These are phyloP conservation scores for Cladosporium colombiae DNA, from an alignment of 2,329 filamentous ascomycete genomes.

Conservation along the genomic window DNA sequence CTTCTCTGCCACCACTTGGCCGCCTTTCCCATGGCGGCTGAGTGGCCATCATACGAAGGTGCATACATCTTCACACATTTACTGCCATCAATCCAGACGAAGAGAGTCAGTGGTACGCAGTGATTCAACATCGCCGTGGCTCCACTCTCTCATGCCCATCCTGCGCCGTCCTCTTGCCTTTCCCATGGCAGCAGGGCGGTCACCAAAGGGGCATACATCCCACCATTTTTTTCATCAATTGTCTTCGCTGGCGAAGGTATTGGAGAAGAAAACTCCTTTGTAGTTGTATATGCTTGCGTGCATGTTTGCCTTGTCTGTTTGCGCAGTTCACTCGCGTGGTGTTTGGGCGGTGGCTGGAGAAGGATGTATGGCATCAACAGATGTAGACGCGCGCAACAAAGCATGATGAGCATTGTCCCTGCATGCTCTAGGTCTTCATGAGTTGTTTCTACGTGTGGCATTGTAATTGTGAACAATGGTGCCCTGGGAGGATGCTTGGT, in stretches of 20 bases:
- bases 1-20: not conserved
- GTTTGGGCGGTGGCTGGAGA: not conserved
- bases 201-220: not conserved
- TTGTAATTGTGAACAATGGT: not conserved
- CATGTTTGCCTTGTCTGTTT: not conserved
- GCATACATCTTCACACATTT: not conserved
- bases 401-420: not conserved
- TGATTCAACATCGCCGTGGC: not conserved
- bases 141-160: not conserved
- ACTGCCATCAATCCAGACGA: not conserved
- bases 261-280: not conserved
- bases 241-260: slow-evolving; percentile 7
- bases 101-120: not conserved
- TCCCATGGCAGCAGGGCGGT: not conserved
- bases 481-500: accelerated
- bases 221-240: not conserved
- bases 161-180: not conserved
- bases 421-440: not conserved
- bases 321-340: not conserved
- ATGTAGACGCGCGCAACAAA: not conserved
- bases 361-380: not conserved
- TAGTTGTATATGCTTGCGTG: not conserved
- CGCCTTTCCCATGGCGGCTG: not conserved
- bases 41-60: not conserved
- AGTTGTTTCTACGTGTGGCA: not conserved